Conservation (phyloP, 176 grass and related monocot species). For the Carex kokanica region DNA sequence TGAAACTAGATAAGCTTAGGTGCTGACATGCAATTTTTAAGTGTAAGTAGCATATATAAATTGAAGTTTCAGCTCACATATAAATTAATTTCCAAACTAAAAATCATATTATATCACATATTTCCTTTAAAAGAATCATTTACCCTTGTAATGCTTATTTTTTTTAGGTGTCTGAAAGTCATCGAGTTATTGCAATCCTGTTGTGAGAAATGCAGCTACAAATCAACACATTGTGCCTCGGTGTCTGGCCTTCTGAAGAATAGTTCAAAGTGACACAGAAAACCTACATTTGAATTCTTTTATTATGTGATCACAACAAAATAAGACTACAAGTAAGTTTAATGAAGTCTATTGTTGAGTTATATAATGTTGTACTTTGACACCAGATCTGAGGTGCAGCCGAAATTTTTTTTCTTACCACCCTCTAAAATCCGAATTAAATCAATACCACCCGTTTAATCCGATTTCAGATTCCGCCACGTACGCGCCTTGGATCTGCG, state of each 20-base stretch:
- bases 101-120: not conserved
- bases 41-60: not conserved
- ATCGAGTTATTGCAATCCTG: constrained; percentile 40
- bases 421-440: too few species aligned
- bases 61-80: not conserved
- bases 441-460: too few species aligned
- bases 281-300: not conserved
- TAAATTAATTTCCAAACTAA: not conserved
- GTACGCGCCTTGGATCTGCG: too few species aligned
- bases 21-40: not conserved
- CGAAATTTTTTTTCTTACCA: too few species aligned
- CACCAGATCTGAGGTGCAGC: not conserved
- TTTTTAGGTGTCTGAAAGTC: constrained; percentile 41
- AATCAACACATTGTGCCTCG: constrained; percentile 46
- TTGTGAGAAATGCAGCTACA: constrained; percentile 41
- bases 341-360: not conserved
- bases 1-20: not conserved
- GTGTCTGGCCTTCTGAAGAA: constrained; percentile 9
- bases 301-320: not conserved
- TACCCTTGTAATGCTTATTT: not conserved
- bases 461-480: too few species aligned
- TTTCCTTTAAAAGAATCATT: not conserved
- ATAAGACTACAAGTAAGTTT: not conserved
- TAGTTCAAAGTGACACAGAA: constrained; percentile 2
- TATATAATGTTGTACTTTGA: not conserved